These are phyloP conservation scores for Volvariella volvacea DNA, from an alignment of 1,284 basidiomycete genomes.

Conservation along the genomic window DNA sequence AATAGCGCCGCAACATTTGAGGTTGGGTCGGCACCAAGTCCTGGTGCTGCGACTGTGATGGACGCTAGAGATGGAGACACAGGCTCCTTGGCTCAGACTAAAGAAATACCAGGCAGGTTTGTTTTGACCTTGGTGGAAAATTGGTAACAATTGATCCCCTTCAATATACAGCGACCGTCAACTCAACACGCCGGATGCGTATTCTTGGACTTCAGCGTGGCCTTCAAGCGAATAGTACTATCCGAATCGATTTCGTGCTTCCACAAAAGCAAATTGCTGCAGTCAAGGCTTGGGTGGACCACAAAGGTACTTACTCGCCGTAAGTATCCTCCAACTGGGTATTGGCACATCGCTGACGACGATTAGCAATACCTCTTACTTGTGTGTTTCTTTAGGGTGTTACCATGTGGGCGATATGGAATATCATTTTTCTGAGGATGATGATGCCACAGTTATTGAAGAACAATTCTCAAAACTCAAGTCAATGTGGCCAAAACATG, in stretches of 20 bases:
- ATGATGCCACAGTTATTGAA: conserved; percentile 12
- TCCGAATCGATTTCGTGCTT: conserved; percentile 20
- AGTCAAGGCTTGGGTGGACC: conserved; percentile 20
- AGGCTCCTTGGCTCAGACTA: no score
- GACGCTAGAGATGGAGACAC: no score
- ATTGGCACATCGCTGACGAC: no score
- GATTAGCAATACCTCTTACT: no score
- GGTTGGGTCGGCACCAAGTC: no score
- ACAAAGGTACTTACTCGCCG: conserved; percentile 9
- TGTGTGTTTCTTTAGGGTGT: conserved; percentile 7
- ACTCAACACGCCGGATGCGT: neutral
- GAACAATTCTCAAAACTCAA: conserved; percentile 15
- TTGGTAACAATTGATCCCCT: no score
- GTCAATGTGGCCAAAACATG: conserved; percentile 24
- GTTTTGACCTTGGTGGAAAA: no score
- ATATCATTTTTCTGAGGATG: neutral
- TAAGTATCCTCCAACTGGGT: conserved; percentile 7
- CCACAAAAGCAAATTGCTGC: conserved; percentile 15
- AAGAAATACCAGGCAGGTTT: no score
- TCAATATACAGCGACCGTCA: no score
- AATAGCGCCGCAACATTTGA: no score
- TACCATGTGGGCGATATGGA: conserved; percentile 3
- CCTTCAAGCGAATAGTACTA: conserved; percentile 10
- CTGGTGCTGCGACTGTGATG: no score
- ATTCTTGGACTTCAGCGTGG: conserved; percentile 14